Evolutionary conservation across 768 basidiomycete species (phyloP).

Genomic region (Cystofilobasidium capitatum): DNA sequence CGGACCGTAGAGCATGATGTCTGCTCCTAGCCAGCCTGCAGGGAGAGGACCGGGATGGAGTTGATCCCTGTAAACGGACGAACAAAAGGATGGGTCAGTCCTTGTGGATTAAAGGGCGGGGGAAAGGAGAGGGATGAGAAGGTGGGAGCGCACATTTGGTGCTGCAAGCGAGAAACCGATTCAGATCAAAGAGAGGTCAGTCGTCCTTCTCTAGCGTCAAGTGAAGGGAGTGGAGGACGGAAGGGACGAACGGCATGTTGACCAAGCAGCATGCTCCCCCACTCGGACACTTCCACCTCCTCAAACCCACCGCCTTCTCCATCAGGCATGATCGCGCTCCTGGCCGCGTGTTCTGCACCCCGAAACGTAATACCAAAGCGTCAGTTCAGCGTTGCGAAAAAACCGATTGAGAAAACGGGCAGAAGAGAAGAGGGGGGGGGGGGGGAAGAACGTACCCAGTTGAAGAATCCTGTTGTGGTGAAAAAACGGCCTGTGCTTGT

Average conservation of each 20-base stretch:
- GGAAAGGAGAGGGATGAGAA: not conserved
- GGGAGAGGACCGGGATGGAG: conserved; percentile 20
- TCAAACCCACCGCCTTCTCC: not conserved
- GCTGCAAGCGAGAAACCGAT: not conserved
- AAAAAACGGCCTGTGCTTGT: conserved; percentile 14
- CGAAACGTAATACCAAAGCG: not conserved
- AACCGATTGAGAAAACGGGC: not conserved
- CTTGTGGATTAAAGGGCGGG: too few species aligned
- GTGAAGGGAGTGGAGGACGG: not conserved
- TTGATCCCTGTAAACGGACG: conserved; percentile 1
- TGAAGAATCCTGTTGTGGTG: conserved; percentile 11
- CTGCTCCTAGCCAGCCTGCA: conserved; percentile 20
- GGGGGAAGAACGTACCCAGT: not conserved
- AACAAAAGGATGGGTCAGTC: not conserved
- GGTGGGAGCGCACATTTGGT: not conserved
- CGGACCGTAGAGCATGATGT: conserved; percentile 25
- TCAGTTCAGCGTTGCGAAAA: not conserved
- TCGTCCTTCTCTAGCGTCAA: too few species aligned
- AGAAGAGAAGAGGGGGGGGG: not conserved
- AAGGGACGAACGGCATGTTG: conserved; percentile 20
- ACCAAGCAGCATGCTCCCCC: conserved; percentile 23
- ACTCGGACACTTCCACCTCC: conserved; percentile 20
- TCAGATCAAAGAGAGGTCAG: not conserved
- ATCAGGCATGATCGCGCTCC: conserved; percentile 14
- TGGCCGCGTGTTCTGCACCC: conserved; percentile 20